Conservation (phyloP, 345 rosid genomes). For the Salix caprea region DNA sequence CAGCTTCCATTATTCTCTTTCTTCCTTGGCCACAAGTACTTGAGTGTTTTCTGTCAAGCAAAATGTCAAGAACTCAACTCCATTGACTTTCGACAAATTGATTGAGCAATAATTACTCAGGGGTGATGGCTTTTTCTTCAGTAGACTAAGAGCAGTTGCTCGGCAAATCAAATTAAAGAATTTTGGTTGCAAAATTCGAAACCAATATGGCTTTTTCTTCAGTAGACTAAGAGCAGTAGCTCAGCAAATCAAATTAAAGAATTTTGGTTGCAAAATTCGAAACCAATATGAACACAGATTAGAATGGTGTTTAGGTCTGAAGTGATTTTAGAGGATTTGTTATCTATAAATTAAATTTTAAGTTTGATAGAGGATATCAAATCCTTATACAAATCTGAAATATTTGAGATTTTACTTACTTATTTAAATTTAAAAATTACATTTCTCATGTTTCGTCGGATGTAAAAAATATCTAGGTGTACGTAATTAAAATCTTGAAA, state of each 20-base stretch:
- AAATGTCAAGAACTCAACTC: conserved; percentile 5
- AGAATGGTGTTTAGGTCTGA: neutral
- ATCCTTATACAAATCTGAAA: too few relatives aligned
- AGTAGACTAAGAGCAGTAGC: neutral
- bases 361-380: too few relatives aligned
- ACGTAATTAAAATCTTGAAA: neutral
- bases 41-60: conserved; percentile 10
- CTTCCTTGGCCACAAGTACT: neutral
- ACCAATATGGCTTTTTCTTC: neutral
- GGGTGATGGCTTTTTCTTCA: neutral
- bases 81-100: conserved; percentile 4
- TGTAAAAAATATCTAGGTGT: neutral
- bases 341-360: too few relatives aligned
- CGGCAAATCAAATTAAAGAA: neutral
- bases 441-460: too few relatives aligned
- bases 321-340: too few relatives aligned
- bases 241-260: too few relatives aligned
- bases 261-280: neutral
- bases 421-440: too few relatives aligned
- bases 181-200: neutral
- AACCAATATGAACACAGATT: neutral
- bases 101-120: neutral
- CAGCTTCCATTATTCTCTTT: neutral
- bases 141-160: neutral
- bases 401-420: too few relatives aligned